Conservation (phyloP, 306 rosid species). For the Oemleria cerasiformis region DNA sequence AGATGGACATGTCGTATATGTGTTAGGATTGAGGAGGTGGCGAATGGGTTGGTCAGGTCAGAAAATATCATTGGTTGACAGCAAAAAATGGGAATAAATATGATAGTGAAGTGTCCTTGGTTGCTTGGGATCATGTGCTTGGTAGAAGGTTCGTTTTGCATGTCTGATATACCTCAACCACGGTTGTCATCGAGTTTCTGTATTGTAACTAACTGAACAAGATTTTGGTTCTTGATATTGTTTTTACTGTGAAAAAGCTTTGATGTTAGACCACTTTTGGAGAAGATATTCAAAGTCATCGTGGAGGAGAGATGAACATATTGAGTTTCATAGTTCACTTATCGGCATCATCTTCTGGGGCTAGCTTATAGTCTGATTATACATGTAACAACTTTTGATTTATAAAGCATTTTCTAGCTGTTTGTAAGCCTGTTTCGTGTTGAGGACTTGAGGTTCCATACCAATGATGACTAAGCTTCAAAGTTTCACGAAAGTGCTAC, state of each 20-base stretch:
- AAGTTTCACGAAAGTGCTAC: background rate
- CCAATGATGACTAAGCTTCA: background rate
- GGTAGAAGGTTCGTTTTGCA: slow-evolving; percentile 1
- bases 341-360: background rate
- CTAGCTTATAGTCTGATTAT: background rate
- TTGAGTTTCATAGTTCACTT: background rate
- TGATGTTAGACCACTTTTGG: slow-evolving; percentile 1
- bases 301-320: background rate
- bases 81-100: background rate
- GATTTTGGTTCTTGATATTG: background rate
- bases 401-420: background rate
- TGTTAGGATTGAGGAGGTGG: background rate
- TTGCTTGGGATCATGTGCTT: background rate
- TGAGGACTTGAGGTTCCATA: background rate
- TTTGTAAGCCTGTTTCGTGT: background rate
- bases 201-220: background rate
- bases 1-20: background rate
- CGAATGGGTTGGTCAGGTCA: background rate
- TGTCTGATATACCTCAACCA: background rate
- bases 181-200: background rate
- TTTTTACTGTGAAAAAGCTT: background rate
- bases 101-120: slow-evolving; percentile 1
- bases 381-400: background rate
- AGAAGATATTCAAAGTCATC: background rate
- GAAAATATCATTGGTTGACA: background rate